Base-by-base conservation (phyloP, 345 rosid genomes). In the Mallotus nudiflorus region DNA sequence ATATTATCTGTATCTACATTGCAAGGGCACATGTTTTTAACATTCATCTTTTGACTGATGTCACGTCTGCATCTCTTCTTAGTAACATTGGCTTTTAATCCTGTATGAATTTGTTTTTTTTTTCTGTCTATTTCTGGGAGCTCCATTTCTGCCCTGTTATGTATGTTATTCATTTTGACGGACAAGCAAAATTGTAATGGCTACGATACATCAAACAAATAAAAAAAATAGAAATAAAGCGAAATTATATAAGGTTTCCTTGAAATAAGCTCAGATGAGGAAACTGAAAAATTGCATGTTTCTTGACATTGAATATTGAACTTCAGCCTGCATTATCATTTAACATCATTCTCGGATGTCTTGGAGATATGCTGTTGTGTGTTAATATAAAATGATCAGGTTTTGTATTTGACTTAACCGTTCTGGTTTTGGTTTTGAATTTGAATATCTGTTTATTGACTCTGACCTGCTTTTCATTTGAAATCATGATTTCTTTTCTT, bases 1-100 rank as follows among this genome's bases (percentile, higher is more conserved):
- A 45, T 51, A 59, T 37, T 69, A 67, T 56, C n/a, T 67, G 15
- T 11, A 39, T 57, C 28, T 57, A 60, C 33, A 51, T 61, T n/a
- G n/a, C n/a, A n/a, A n/a, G n/a, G 66, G 37, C 29, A 29, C 20
- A 6, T 20, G 25, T 44, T 29, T 22, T 62, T 57, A 55, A 3
- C 44, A 22, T 22, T 55, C 14, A 18, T 66, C 68, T 31, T 45
- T 67, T 35, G 20, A 31, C 46, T 20, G 29, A 45, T 13, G 1
- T 18, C 20, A 35, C 45, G 50, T 66, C 35, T 46, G 39, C 39
- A 28, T 64, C 24, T 40, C 27, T 20, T 49, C 40, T 20, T 19
- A 49, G 20, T 12, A 6, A 54, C 6, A 48, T 48, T 18, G 5
- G 0, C 18, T 48, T 48, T 48, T 20, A 48, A 4, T 56, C 37